A percentile compares a stretch with the other conserved stretches of the same genome.
phyloP scores from a whole-genome alignment of 2,329 filamentous ascomycete species.

The Aspergillus aculeatus region DNA sequence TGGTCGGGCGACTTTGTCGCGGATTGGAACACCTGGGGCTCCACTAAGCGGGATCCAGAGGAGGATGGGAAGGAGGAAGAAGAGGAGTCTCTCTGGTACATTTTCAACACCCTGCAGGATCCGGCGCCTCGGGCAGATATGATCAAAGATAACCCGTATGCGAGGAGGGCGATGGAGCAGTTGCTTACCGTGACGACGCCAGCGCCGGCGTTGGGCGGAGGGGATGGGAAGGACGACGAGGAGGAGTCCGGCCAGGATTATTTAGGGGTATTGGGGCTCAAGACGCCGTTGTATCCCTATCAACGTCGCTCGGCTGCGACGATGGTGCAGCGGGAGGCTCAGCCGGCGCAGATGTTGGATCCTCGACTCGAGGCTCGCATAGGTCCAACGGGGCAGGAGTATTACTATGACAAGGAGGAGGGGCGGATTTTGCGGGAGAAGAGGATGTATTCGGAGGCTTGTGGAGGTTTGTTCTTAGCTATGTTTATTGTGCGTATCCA shows the following conservation, averaged over 20 bases:
- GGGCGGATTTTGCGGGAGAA: conserved; percentile 64
- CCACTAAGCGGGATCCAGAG: background rate
- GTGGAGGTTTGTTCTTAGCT: conserved; percentile 59
- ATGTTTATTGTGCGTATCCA: background rate
- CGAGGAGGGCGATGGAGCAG: conserved; percentile 37
- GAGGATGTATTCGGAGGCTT: conserved; percentile 68
- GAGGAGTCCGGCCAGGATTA: conserved; percentile 14
- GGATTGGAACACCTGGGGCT: background rate
- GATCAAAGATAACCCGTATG: conserved; percentile 31
- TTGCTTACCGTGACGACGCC: conserved; percentile 26
- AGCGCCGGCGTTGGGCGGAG: background rate
- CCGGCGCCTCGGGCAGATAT: conserved; percentile 34
- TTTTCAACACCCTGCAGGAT: conserved; percentile 49
- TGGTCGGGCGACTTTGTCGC: conserved; percentile 35
- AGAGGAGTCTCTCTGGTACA: conserved; percentile 51
- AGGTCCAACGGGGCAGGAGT: conserved; percentile 62
- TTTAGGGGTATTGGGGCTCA: conserved; percentile 36
- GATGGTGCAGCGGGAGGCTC: conserved; percentile 79
- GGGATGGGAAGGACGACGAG: conserved; percentile 1
- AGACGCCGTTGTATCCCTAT: conserved; percentile 70
- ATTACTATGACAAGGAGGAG: conserved; percentile 69
- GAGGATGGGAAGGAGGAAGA: conserved; percentile 20
- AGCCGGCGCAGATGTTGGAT: conserved; percentile 65
- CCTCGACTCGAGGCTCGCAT: conserved; percentile 64
- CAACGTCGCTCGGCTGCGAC: conserved; percentile 75